Evolutionary conservation across 805 yeast species (phyloP).

Genomic region (Teunomyces gatunensis): DNA sequence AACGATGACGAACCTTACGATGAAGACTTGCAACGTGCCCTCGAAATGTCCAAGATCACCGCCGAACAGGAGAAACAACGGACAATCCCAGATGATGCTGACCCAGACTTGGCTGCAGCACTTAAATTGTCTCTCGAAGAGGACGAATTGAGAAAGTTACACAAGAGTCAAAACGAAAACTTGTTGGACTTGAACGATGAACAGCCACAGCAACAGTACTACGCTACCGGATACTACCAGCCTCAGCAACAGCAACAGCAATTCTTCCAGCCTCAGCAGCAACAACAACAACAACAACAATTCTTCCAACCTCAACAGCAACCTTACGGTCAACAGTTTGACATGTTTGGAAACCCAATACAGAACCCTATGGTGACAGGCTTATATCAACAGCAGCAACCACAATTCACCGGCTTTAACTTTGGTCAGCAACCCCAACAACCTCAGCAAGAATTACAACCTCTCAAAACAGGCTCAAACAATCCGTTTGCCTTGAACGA

Average conservation of each 20-base stretch:
- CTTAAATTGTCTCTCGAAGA: constrained; percentile 72
- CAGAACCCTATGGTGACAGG: constrained; percentile 56
- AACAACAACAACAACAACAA: constrained; percentile 14
- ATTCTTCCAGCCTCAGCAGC: constrained; percentile 11
- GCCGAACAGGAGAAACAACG: constrained; percentile 80
- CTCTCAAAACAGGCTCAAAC: constrained; percentile 68
- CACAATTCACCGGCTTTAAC: constrained; percentile 25
- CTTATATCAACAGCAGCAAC: constrained; percentile 36
- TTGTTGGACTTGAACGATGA: constrained; percentile 53
- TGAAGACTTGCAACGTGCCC: constrained; percentile 73
- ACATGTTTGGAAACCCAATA: constrained; percentile 68
- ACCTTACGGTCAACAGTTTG: constrained; percentile 40
- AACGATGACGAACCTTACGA: constrained; percentile 51
- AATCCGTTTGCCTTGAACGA: constrained; percentile 66
- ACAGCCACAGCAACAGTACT: constrained; percentile 31
- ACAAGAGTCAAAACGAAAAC: constrained; percentile 41
- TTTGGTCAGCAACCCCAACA: constrained; percentile 26
- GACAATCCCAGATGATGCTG: constrained; percentile 46
- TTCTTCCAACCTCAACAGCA: constrained; percentile 12
- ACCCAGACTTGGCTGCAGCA: constrained; percentile 67
- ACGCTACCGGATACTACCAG: constrained; percentile 26
- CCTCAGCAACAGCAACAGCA: constrained; percentile 24
- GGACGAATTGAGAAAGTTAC: constrained; percentile 60
- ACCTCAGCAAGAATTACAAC: constrained; percentile 41
- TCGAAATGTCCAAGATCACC: constrained; percentile 74